A percentile compares a stretch with the other conserved stretches of the same genome.
These are phyloP conservation scores for Aspergillus aculeatus DNA, from an alignment of 2,329 filamentous ascomycete genomes.

Conservation along the genomic window DNA sequence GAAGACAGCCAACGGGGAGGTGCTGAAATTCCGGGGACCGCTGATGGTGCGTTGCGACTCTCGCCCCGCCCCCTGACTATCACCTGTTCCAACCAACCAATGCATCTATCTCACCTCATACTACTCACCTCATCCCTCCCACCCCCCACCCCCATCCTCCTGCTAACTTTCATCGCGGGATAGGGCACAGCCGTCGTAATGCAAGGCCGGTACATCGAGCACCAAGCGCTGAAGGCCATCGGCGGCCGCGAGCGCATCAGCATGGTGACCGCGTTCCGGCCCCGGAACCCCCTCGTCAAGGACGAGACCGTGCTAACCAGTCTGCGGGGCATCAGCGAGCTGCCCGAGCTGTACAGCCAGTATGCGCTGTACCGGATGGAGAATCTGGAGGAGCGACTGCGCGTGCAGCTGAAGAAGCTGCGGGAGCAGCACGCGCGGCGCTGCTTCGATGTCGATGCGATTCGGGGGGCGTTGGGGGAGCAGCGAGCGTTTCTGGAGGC, in stretches of 20 bases:
- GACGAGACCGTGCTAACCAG: conserved; percentile 61
- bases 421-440: conserved; percentile 23
- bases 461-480: conserved; percentile 34
- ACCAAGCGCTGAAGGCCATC: conserved; percentile 58
- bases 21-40: conserved; percentile 47
- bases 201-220: conserved; percentile 65
- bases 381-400: conserved; percentile 57
- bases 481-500: conserved; percentile 37
- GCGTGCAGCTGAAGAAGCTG: conserved; percentile 42
- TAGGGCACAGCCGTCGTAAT: conserved; percentile 54
- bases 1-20: conserved; percentile 21
- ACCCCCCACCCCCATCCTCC: too few species aligned
- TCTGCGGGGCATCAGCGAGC: conserved; percentile 56
- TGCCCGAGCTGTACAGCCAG: conserved; percentile 57
- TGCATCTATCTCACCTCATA: too few species aligned
- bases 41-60: conserved; percentile 23
- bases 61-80: too few species aligned
- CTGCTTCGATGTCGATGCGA: conserved; percentile 24
- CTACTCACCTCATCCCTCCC: too few species aligned
- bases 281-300: conserved; percentile 51
- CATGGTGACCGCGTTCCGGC: conserved; percentile 63
- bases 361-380: conserved; percentile 60
- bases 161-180: background rate
- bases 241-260: conserved; percentile 60
- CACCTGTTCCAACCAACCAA: too few species aligned